Evolutionary conservation across 306 rosid genomes (phyloP).

Genomic region (Crotalaria pallida): DNA sequence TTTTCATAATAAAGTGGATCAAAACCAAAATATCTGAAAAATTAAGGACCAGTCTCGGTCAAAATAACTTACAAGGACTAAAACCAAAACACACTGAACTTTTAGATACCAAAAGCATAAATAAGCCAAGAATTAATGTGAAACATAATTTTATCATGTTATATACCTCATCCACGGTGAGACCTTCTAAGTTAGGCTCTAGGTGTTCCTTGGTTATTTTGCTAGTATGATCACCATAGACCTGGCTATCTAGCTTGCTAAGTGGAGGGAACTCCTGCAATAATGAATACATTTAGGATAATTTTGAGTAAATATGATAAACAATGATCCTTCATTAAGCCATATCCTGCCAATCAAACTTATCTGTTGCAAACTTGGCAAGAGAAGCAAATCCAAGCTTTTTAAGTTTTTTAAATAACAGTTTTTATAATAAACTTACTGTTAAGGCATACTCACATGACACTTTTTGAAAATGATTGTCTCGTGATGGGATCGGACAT

Average conservation of each 20-base stretch:
- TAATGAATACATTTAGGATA: neutral
- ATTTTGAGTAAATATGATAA: neutral
- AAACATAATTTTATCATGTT: neutral
- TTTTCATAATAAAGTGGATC: no score
- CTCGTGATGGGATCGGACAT: no score
- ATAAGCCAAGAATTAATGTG: no score
- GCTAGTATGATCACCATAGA: constrained; percentile 62
- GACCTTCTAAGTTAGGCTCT: constrained; percentile 40
- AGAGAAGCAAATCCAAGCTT: neutral
- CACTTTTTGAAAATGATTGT: no score
- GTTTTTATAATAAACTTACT: neutral
- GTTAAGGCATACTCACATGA: no score
- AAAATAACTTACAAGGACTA: no score
- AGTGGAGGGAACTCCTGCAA: constrained; percentile 61
- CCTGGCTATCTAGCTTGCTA: constrained; percentile 51
- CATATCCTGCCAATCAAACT: neutral
- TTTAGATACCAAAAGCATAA: no score
- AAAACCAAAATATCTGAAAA: no score
- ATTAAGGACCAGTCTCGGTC: no score
- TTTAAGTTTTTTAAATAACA: no score
- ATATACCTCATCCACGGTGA: constrained; percentile 51
- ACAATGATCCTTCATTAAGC: neutral
- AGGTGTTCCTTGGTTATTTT: constrained; percentile 45
- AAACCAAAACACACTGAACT: no score
- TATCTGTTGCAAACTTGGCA: neutral